These are phyloP conservation scores for Aschersonia sp. DNA, from an alignment of 2,329 filamentous ascomycete species.

Conservation along the genomic window DNA sequence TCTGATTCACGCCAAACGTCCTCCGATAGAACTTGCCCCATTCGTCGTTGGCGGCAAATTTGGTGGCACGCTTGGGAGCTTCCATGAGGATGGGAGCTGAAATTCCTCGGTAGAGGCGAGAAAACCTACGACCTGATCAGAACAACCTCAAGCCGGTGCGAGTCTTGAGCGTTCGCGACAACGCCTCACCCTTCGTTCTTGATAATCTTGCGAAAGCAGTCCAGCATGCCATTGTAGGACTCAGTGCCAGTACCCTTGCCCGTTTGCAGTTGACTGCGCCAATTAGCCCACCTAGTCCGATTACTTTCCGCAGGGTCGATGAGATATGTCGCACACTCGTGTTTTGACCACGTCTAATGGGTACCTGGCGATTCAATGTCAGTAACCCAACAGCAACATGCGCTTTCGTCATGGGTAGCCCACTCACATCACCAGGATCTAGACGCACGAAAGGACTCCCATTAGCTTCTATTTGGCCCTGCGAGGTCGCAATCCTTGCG, in stretches of 20 bases:
- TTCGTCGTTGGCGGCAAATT: slow-evolving; percentile 97
- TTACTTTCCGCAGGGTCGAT: not conserved
- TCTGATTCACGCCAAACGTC: slow-evolving; percentile 69
- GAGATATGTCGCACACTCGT: slow-evolving; percentile 52
- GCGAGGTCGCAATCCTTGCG: not conserved
- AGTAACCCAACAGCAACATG: not conserved
- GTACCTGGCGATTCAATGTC: slow-evolving; percentile 51
- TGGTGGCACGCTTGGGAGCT: slow-evolving; percentile 83
- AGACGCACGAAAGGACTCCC: not conserved
- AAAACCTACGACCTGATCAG: slow-evolving; percentile 40
- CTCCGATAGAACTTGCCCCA: slow-evolving; percentile 94
- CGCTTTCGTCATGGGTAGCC: not conserved
- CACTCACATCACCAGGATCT: slow-evolving; percentile 76
- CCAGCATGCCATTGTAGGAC: slow-evolving; percentile 89
- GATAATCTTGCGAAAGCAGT: slow-evolving; percentile 97
- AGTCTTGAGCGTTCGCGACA: not conserved
- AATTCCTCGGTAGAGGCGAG: slow-evolving; percentile 90
- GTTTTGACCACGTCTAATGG: slow-evolving; percentile 98
- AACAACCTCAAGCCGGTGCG: too few species aligned
- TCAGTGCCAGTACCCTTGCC: slow-evolving; percentile 61
- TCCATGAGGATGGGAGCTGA: slow-evolving; percentile 95
- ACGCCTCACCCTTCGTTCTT: slow-evolving; percentile 70
- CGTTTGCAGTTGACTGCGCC: slow-evolving; percentile 68
- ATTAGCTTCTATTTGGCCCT: not conserved
- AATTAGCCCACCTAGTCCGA: slow-evolving; percentile 6